Evolutionary conservation across 768 basidiomycete genomes (phyloP), one percentile per base, ranked within the genome.

Genomic region (Lactifluus subvellereus): DNA sequence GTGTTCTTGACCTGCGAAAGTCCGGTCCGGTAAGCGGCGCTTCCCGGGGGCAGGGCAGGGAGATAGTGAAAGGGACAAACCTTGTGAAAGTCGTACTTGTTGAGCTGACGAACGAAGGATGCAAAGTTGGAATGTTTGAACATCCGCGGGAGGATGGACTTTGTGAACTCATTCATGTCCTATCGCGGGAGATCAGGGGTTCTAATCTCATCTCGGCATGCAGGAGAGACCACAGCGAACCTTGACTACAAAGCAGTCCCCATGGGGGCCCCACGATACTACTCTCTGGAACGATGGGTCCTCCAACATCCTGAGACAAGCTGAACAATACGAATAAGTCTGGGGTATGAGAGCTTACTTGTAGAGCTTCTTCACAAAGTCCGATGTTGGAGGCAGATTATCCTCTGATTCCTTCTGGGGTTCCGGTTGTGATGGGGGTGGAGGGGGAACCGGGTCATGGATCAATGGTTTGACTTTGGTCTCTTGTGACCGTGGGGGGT

Each of bases 1-100:
- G 85, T 86, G 69, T 90, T 92, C 74, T 94, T 95, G 66, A 94
- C 85, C 80, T 79, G 62, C 52, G 61, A 48, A 59, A 55, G 37
- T n/a, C 37, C 57, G 43, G 27, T 49, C 65, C 54, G 59, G 62
- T 60, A 9, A 60, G 64, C 64, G 66, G 59, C 50, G 56, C 52
- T 57, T 65, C 52, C 65, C 60, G 54, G 38, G 35, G 38, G n/a
- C 27, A 57, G 42, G 50, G 18, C 33, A 62, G 33, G 59, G 27
- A 49, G 32, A 57, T 20, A 67, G 60, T n/a, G 42, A 37, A 33
- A 48, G 27, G 42, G 66, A 53, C 75, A 71, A 40, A 81, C 89
- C 79, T 96, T 96, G 80, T 95, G 94, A 68, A 96, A 96, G 75
- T 95, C 94, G 72, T 96, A 96, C 74, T 95, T 96, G 80, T 96